Conservation (phyloP, 768 basidiomycete species). For the Termitomyces sp. region DNA sequence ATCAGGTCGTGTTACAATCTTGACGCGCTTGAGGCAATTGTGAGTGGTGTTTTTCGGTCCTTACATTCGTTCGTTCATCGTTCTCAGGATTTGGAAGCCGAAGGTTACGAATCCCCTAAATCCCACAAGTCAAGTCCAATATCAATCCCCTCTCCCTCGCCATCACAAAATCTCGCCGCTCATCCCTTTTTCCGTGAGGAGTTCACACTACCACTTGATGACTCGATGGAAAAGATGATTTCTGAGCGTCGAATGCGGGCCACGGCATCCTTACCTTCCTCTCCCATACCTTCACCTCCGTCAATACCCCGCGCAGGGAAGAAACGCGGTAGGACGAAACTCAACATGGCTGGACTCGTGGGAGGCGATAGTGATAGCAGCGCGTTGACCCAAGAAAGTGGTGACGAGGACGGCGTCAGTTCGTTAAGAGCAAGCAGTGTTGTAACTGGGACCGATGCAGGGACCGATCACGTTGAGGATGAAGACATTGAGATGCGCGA, state of each 20-base stretch:
- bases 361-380: conserved; percentile 83
- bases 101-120: conserved; percentile 35
- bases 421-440: conserved; percentile 58
- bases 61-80: conserved; percentile 7
- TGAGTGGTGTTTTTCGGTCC: conserved; percentile 27
- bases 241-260: conserved; percentile 57
- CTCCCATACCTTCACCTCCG: conserved; percentile 42
- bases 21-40: conserved; percentile 66
- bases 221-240: conserved; percentile 53
- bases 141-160: conserved; percentile 60
- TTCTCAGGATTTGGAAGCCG: conserved; percentile 36
- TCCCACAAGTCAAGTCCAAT: conserved; percentile 38
- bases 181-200: conserved; percentile 77
- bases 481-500: conserved; percentile 58
- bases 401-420: conserved; percentile 57
- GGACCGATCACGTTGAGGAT: conserved; percentile 66
- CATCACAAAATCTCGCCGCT: conserved; percentile 56
- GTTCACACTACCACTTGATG: conserved; percentile 56
- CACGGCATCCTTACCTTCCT: conserved; percentile 58
- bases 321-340: conserved; percentile 44
- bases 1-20: conserved; percentile 66
- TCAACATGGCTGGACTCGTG: conserved; percentile 67
- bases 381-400: conserved; percentile 77
- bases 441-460: conserved; percentile 65
- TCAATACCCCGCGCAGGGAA: conserved; percentile 24